Percentiles rank a stretch among this genome's conserved stretches.
phyloP scores from a whole-genome alignment of 306 rosid species.

The Prunus persica region DNA sequence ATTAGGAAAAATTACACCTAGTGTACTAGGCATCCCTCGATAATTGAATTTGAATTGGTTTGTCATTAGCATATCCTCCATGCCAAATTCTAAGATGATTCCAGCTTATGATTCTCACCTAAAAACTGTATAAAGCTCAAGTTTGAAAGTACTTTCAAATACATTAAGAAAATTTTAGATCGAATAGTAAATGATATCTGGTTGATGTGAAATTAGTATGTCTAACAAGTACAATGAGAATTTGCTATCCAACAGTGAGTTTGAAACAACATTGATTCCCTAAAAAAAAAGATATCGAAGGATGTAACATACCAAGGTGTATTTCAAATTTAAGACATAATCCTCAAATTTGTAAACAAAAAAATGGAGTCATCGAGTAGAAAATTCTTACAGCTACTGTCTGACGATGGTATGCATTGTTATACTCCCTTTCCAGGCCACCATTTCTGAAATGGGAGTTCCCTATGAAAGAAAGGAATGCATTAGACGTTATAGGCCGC shows the following conservation, averaged over 20 bases:
- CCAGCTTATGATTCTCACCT: no score
- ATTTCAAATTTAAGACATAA: neutral
- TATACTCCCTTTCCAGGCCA: constrained; percentile 48
- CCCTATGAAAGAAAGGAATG: constrained; percentile 38
- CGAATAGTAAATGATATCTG: neutral
- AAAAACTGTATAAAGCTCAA: no score
- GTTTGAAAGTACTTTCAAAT: neutral
- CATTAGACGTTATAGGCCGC: constrained; percentile 15
- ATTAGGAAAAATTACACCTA: constrained; percentile 1
- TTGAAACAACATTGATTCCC: neutral
- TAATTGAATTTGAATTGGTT: neutral
- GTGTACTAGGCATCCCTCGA: neutral
- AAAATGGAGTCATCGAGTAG: constrained; percentile 1
- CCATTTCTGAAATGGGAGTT: constrained; percentile 46
- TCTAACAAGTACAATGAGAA: neutral
- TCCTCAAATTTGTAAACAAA: neutral
- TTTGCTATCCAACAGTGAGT: neutral
- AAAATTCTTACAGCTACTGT: constrained; percentile 42
- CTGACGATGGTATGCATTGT: constrained; percentile 33
- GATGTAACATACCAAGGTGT: neutral
- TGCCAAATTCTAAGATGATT: no score
- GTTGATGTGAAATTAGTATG: neutral
- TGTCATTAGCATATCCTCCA: neutral
- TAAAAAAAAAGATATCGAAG: neutral
- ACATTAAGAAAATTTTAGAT: neutral